Percentiles rank a stretch among this genome's conserved stretches.
Conservation (phyloP, 805 yeast genomes). For the Yamadazyma phyllophila region DNA sequence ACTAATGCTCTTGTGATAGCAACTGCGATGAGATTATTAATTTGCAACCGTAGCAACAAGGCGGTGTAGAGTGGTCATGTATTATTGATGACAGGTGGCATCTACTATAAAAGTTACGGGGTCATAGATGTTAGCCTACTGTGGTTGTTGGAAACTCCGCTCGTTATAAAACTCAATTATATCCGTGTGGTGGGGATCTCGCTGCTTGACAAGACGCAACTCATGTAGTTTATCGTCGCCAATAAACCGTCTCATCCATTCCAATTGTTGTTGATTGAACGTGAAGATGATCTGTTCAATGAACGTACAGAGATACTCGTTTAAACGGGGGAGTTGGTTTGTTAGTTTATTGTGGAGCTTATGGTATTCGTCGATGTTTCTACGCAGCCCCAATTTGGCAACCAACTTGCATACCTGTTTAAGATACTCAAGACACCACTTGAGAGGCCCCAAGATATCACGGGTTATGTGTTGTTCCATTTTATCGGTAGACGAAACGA, state of each 20-base stretch:
- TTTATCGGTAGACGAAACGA: neutral
- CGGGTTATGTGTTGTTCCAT: neutral
- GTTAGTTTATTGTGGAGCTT: slow-evolving; percentile 10
- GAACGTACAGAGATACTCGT: slow-evolving; percentile 1
- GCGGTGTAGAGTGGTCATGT: too few species aligned
- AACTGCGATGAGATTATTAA: slow-evolving; percentile 1
- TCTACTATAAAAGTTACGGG: too few species aligned
- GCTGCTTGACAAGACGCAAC: slow-evolving; percentile 8
- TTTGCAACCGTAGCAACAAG: too few species aligned
- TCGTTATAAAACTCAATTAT: slow-evolving; percentile 8
- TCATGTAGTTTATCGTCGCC: slow-evolving; percentile 17
- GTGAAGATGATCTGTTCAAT: neutral
- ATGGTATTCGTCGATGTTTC: neutral
- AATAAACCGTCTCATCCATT: slow-evolving; percentile 17
- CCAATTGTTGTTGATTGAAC: neutral
- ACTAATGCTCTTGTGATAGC: slow-evolving; percentile 8
- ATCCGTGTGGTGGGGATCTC: slow-evolving; percentile 5
- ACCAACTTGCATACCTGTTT: neutral
- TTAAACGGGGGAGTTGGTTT: slow-evolving; percentile 12
- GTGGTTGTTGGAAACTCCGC: neutral
- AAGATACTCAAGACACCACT: neutral
- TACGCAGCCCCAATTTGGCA: neutral
- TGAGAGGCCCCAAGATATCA: slow-evolving; percentile 1
- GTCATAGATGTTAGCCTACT: too few species aligned
- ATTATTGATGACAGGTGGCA: too few species aligned